Evolutionary conservation across 1,284 basidiomycete species (phyloP), one percentile per base, ranked within the genome.

Genomic region (Cerrena zonata): DNA sequence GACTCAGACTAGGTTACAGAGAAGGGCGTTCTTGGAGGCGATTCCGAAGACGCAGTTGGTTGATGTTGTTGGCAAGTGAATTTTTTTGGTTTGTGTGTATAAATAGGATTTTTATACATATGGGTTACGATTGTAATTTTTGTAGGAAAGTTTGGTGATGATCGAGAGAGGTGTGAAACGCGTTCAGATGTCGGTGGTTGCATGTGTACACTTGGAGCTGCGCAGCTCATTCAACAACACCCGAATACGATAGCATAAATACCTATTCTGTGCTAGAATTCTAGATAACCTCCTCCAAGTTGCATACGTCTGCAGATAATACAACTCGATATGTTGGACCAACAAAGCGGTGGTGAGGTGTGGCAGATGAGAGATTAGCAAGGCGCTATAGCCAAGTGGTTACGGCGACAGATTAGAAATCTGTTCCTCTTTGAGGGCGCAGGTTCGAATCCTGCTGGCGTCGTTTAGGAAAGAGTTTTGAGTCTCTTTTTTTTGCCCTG

Each of bases 371-470:
- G 18, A 18, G 7, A n/a, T 41, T 36, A 30, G n/a, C 34, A 54
- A 47, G 67, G 65, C 65, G 71, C 66, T 70, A 75, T 76, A 75
- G 74, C 74, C 74, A 75, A 77, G 74, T 77, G 75, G 75, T 76
- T 76, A 76, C 72, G 73, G 74, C 74, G 75, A 75, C 72, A 76
- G 74, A 76, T 77, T 77, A 75, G 75, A 77, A 77, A 50, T 51
- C 39, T 53, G 61, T 79, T 81, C 76, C 77, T 77, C 78, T 80
- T 71, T 74, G 77, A 77, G 75, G 76, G 79, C 79, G 77, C 73
- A 80, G 77, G 79, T 82, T 82, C 79, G 73, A 81, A 72, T 82
- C 80, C 77, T 81, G 77, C 78, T 79, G 77, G 76, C 77, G 79
- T 83, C 80, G 80, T 15, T 36, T 18, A 19, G n/a, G 2, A 22